Percentiles rank a stretch among this genome's conserved stretches.
These are phyloP conservation scores for Cryptococcus jaspeensis DNA, from an alignment of 1,284 basidiomycete genomes.

Conservation along the genomic window DNA sequence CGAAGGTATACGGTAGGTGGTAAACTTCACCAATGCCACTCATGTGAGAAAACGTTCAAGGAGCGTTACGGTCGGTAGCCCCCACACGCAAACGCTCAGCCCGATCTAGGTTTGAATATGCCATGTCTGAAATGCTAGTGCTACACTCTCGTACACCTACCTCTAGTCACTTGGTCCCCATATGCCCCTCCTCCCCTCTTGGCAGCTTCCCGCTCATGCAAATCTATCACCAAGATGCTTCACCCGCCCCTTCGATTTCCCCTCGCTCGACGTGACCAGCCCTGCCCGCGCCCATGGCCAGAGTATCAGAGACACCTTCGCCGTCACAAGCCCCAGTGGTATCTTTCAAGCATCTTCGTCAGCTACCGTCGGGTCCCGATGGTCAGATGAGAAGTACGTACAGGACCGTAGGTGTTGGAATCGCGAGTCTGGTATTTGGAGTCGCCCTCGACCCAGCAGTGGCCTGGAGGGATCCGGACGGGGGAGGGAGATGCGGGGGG, in stretches of 20 bases:
- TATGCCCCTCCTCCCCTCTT: conserved; percentile 16
- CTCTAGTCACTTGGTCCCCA: background rate
- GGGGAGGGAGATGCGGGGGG: conserved; percentile 46
- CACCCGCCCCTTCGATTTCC: conserved; percentile 38
- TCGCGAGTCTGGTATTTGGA: conserved; percentile 53
- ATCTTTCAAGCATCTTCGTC: conserved; percentile 22
- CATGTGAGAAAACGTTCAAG: background rate
- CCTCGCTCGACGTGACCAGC: conserved; percentile 25
- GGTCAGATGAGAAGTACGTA: conserved; percentile 27
- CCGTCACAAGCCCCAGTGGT: conserved; percentile 52
- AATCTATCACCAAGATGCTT: no score
- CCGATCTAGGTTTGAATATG: background rate
- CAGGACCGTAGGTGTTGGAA: conserved; percentile 56
- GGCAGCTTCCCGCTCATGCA: no score
- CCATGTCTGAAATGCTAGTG: background rate
- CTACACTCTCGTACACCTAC: background rate
- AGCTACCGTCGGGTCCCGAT: background rate
- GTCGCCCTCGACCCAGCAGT: conserved; percentile 59
- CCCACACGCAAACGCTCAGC: background rate
- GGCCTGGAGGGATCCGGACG: conserved; percentile 49
- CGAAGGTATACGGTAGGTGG: conserved; percentile 1
- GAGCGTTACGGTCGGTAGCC: no score
- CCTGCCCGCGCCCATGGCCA: conserved; percentile 50
- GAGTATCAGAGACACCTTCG: conserved; percentile 50
- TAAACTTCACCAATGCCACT: background rate